phyloP scores from a whole-genome alignment of 176 grass and related monocot species.

The Cenchrus fungigraminus region DNA sequence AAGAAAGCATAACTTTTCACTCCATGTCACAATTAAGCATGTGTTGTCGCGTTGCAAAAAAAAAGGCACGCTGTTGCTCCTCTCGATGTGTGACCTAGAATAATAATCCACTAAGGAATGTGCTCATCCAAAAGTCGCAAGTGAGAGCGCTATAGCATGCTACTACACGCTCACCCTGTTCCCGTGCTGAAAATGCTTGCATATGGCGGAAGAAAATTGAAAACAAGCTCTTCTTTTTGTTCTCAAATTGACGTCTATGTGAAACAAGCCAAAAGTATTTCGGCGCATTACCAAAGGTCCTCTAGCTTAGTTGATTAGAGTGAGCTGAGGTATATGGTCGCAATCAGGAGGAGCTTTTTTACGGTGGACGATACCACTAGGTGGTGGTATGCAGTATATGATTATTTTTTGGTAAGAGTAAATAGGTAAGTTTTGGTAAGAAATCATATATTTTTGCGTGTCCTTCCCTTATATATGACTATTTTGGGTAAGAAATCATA shows the following conservation, averaged over 20 bases:
- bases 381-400: too few relatives aligned
- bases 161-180: background rate
- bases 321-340: too few relatives aligned
- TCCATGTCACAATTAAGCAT: background rate
- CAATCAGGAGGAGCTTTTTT: too few relatives aligned
- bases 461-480: too few relatives aligned
- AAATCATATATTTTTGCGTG: too few relatives aligned
- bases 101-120: background rate
- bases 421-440: too few relatives aligned
- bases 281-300: too few relatives aligned
- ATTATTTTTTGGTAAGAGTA: too few relatives aligned
- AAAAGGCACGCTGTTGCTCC: background rate
- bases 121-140: background rate
- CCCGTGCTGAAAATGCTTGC: slow-evolving; percentile 6
- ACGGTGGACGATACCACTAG: too few relatives aligned
- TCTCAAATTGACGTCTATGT: slow-evolving; percentile 9
- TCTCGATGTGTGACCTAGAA: background rate
- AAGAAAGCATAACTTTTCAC: background rate
- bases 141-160: slow-evolving; percentile 9
- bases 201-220: background rate
- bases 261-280: slow-evolving; percentile 18
- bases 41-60: background rate
- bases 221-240: background rate
- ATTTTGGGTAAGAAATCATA: too few relatives aligned
- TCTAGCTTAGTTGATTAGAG: too few relatives aligned